Conservation (phyloP, 768 basidiomycete species). For the Dioszegia hungarica region DNA sequence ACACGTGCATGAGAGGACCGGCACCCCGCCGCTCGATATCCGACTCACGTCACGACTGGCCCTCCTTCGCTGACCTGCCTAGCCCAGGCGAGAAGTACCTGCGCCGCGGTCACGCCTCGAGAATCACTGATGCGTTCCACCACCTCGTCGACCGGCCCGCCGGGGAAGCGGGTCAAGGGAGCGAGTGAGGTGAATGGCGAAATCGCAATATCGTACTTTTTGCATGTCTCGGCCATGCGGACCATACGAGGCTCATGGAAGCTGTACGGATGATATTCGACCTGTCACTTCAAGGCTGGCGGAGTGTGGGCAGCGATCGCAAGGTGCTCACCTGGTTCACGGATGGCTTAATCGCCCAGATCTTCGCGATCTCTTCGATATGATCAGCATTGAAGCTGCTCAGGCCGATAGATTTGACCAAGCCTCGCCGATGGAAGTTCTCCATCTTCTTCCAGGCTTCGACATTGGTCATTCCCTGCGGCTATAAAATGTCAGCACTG, state of each 20-base stretch:
- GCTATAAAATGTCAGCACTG: background rate
- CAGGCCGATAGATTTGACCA: slow-evolving; percentile 51
- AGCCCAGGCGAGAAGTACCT: slow-evolving; percentile 38
- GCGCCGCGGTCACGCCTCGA: slow-evolving; percentile 21
- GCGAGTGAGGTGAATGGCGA: slow-evolving; percentile 37
- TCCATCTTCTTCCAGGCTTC: slow-evolving; percentile 64
- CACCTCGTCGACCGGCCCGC: slow-evolving; percentile 23
- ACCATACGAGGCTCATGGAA: slow-evolving; percentile 20
- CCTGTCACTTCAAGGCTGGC: too few species aligned
- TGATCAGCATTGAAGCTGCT: slow-evolving; percentile 50
- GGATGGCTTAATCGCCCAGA: slow-evolving; percentile 42
- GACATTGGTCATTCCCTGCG: slow-evolving; percentile 39
- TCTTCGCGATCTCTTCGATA: slow-evolving; percentile 41
- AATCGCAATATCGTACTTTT: slow-evolving; percentile 39
- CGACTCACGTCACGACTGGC: background rate
- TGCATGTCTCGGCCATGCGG: slow-evolving; percentile 38
- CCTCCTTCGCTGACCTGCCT: background rate
- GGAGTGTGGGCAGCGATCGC: too few species aligned
- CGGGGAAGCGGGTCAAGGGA: slow-evolving; percentile 18
- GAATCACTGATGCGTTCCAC: slow-evolving; percentile 16
- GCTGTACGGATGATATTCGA: slow-evolving; percentile 51
- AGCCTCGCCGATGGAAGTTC: slow-evolving; percentile 54
- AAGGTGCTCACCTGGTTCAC: slow-evolving; percentile 48
- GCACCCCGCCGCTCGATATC: too few species aligned
- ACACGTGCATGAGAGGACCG: too few species aligned